Evolutionary conservation across 306 rosid genomes (phyloP), one percentile per base, ranked within the genome.

Genomic region (Dalbergia cultrata): DNA sequence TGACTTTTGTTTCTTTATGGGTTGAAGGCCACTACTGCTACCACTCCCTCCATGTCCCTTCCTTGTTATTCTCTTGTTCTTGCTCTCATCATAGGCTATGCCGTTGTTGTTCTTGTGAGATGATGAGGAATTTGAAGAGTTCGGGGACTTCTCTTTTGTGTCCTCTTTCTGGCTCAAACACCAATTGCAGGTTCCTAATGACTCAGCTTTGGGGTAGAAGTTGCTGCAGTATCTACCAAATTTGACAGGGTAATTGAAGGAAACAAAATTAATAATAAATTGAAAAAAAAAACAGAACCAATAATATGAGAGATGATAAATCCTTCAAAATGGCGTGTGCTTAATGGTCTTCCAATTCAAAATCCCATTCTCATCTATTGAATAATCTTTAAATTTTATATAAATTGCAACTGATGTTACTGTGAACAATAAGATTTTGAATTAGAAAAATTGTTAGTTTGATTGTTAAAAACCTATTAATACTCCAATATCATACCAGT

Each of bases 171-270:
- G 91, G 75, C 61, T 88, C 80, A 93, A 80, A 86, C 98, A 95
- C 99, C 99, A 95, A 57, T 95, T 95, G 92, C 99, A 95, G 2
- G 86, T 85, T 85, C 83, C 70, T 52, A 85, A 54, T 2, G 85
- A 71, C 44, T 90, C 98, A 0, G 80, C 82, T 21, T 85, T 86
- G 2, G 99, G 99, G 87, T 91, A 95, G 9, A 90, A 63, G 75
- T 91, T 93, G 83, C 99, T 95, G 63, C 99, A 95, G 69, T 95
- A 95, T 72, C 99, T 95, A 85, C 14, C 47, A n/a, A 59, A 26
- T 61, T 77, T 7, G 9, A 54, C 26, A 19, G 58, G 9, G 6
- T 0, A 73, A 64, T 50, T 26, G 9, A 60, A 7, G 37, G 22
- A 13, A 65, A 4, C 19, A 72, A 13, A 47, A 35, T 26, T 26